phyloP scores from a whole-genome alignment of 768 basidiomycete species.

The Suillus spraguei region DNA sequence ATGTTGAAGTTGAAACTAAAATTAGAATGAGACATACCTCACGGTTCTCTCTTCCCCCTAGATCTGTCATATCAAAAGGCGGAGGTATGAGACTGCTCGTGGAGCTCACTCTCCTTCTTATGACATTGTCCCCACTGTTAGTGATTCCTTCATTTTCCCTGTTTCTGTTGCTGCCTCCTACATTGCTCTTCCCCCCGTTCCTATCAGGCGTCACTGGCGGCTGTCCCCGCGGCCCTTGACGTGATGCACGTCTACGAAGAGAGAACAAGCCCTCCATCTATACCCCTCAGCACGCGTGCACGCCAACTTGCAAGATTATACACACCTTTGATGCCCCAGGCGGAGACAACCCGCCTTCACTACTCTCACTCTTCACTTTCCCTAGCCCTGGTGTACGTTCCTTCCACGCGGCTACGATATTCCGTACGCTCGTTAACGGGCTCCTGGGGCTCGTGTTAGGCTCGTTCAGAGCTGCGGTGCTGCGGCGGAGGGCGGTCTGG shows the following conservation, averaged over 20 bases:
- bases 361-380: conserved; percentile 22
- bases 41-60: conserved; percentile 44
- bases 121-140: not conserved
- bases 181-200: conserved; percentile 18
- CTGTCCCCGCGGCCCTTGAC: conserved; percentile 22
- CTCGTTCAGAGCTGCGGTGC: not conserved
- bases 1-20: not conserved
- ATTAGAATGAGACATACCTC: conserved; percentile 39
- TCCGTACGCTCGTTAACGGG: conserved; percentile 73
- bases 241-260: conserved; percentile 34
- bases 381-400: conserved; percentile 60
- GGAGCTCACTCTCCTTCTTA: conserved; percentile 17
- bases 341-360: conserved; percentile 12
- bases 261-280: conserved; percentile 33
- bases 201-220: conserved; percentile 12
- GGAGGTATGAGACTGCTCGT: conserved; percentile 42
- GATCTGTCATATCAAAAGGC: conserved; percentile 49
- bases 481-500: conserved; percentile 3
- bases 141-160: conserved; percentile 1
- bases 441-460: conserved; percentile 58
- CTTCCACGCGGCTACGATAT: conserved; percentile 81
- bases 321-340: conserved; percentile 9
- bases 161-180: conserved; percentile 12
- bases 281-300: not conserved
- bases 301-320: not conserved